Evolutionary conservation across 2,329 filamentous ascomycete genomes (phyloP).

Genomic region (Pestalotiopsis sp.): DNA sequence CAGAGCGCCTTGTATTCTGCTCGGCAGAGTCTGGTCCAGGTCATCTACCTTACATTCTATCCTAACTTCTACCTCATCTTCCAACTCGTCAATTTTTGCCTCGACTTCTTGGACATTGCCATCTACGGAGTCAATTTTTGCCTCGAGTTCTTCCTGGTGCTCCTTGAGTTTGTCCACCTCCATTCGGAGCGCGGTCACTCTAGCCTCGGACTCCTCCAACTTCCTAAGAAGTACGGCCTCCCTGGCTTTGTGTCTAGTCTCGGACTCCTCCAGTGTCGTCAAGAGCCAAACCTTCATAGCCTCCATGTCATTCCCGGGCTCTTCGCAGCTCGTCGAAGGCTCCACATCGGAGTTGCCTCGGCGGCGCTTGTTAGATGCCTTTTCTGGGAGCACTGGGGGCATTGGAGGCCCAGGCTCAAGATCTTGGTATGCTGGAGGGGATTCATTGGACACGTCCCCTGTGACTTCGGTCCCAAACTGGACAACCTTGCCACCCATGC

Average conservation of each 20-base stretch:
- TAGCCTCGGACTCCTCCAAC: not conserved
- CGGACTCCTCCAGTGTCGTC: not conserved
- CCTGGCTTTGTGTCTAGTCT: not conserved
- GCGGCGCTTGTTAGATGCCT: constrained; percentile 10
- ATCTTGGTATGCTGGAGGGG: constrained; percentile 6
- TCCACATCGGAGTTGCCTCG: constrained; percentile 7
- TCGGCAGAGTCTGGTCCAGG: not conserved
- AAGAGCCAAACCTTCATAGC: not conserved
- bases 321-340: not conserved
- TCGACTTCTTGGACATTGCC: not conserved
- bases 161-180: not conserved
- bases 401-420: constrained; percentile 7
- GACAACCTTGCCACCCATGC: constrained; percentile 7
- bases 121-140: not conserved
- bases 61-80: constrained; percentile 7
- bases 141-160: not conserved
- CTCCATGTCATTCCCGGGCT: not conserved
- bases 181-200: not conserved
- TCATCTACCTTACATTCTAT: constrained; percentile 7
- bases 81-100: constrained; percentile 5
- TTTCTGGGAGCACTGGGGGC: constrained; percentile 1
- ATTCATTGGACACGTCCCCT: not conserved
- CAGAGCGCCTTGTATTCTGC: constrained; percentile 5
- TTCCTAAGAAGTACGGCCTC: not conserved
- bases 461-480: not conserved